Evolutionary conservation across 1,284 basidiomycete genomes (phyloP).

Genomic region (Trichosporon asahii): DNA sequence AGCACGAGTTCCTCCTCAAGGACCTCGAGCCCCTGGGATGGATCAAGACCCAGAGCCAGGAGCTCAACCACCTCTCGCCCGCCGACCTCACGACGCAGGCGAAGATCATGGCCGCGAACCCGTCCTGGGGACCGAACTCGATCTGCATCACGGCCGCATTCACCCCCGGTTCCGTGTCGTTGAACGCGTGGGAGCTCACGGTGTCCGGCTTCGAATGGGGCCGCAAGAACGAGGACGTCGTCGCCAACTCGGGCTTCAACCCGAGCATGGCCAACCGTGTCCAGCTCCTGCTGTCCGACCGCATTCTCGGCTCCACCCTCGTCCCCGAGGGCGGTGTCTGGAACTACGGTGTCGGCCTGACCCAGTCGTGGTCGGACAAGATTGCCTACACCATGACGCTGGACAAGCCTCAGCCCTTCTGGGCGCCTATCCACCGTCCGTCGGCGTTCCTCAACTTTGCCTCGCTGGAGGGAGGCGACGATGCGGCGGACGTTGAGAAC

Average conservation of each 20-base stretch:
- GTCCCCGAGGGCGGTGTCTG: slow-evolving; percentile 87
- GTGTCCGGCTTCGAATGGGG: slow-evolving; percentile 98
- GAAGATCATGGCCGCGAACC: slow-evolving; percentile 92
- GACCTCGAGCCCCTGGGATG: slow-evolving; percentile 95
- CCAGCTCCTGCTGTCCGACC: slow-evolving; percentile 89
- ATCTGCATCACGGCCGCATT: slow-evolving; percentile 94
- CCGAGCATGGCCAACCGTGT: slow-evolving; percentile 96
- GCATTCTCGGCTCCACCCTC: slow-evolving; percentile 84
- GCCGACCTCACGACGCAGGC: slow-evolving; percentile 94
- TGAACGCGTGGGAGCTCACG: slow-evolving; percentile 86
- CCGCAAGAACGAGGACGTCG: slow-evolving; percentile 81
- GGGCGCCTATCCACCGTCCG: slow-evolving; percentile 88
- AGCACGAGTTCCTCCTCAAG: slow-evolving; percentile 90
- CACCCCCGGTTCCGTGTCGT: slow-evolving; percentile 93
- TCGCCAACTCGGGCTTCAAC: slow-evolving; percentile 87
- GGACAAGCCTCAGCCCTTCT: slow-evolving; percentile 89
- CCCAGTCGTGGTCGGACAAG: slow-evolving; percentile 83
- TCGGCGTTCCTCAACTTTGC: slow-evolving; percentile 90
- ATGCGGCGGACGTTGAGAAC: slow-evolving; percentile 87
- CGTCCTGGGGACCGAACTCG: slow-evolving; percentile 88
- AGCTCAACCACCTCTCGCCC: slow-evolving; percentile 87
- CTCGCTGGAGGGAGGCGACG: slow-evolving; percentile 70
- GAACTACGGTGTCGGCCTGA: slow-evolving; percentile 90
- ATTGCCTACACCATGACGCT: slow-evolving; percentile 81
- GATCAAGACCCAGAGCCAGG: slow-evolving; percentile 92